These are phyloP conservation scores for Helianthus tuberosus DNA, from an alignment of 129 eudicot species.

Conservation along the genomic window DNA sequence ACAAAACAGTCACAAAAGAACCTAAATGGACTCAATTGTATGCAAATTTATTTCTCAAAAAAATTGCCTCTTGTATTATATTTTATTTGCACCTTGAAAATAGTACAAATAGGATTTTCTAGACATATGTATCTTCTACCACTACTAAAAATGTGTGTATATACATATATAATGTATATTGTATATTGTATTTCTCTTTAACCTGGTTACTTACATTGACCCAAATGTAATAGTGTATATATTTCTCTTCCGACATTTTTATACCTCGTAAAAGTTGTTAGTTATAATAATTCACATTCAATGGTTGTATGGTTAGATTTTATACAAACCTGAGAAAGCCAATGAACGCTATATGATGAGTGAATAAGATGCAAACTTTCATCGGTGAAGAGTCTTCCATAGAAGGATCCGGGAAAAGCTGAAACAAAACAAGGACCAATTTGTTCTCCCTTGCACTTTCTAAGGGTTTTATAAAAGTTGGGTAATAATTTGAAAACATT, in stretches of 20 bases:
- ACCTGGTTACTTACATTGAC: too few relatives aligned
- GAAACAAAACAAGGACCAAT: not conserved
- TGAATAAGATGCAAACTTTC: conserved; percentile 1
- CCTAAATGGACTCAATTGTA: not conserved
- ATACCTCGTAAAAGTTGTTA: too few relatives aligned
- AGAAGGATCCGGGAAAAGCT: not conserved
- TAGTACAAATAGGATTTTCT: too few relatives aligned
- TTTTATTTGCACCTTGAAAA: too few relatives aligned
- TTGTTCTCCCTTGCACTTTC: not conserved
- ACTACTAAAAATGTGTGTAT: too few relatives aligned
- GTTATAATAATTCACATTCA: not conserved
- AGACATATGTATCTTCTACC: too few relatives aligned
- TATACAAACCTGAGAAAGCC: conserved; percentile 9
- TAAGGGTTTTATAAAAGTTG: not conserved
- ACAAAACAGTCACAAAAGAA: not conserved
- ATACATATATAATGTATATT: too few relatives aligned
- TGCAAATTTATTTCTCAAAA: too few relatives aligned
- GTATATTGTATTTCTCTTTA: too few relatives aligned
- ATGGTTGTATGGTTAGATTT: not conserved
- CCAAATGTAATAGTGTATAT: too few relatives aligned
- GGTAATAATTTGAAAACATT: not conserved
- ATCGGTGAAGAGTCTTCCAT: not conserved
- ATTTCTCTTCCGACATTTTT: too few relatives aligned
- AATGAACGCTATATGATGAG: not conserved
- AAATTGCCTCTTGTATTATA: too few relatives aligned